Evolutionary conservation across 225 moss, liverwort and hornwort species (phyloP).

Genomic region (Rhytidiadelphus loreus): DNA sequence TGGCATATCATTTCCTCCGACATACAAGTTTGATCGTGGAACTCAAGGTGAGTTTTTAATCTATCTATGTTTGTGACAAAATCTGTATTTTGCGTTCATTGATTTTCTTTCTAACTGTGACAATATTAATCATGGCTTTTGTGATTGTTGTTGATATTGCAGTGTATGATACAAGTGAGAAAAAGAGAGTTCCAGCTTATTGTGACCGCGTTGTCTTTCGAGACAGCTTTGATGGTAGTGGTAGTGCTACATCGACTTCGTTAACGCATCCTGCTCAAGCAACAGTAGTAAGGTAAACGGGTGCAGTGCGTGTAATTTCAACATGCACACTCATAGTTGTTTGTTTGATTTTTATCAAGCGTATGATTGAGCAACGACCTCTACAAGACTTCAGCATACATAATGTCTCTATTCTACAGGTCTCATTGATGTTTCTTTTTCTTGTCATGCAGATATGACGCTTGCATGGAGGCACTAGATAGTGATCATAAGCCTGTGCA

Average conservation of each 20-base stretch:
- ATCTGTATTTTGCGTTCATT: neutral
- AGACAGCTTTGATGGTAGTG: slow-evolving; percentile 74
- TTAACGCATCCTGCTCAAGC: slow-evolving; percentile 69
- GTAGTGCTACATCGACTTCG: slow-evolving; percentile 26
- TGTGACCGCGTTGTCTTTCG: slow-evolving; percentile 95
- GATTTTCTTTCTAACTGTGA: neutral
- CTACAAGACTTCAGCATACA: neutral
- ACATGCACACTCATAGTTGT: neutral
- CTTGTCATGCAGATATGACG: slow-evolving; percentile 67
- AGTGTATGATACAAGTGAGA: slow-evolving; percentile 97
- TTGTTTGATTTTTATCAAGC: neutral
- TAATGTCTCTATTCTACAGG: neutral
- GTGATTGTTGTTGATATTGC: slow-evolving; percentile 12
- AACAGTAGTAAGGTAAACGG: slow-evolving; percentile 51
- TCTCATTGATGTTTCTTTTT: neutral
- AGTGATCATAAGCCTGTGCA: slow-evolving; percentile 98
- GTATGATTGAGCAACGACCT: neutral
- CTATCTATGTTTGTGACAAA: neutral
- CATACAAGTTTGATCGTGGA: slow-evolving; percentile 96
- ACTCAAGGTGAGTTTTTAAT: slow-evolving; percentile 31
- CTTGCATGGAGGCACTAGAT: slow-evolving; percentile 75
- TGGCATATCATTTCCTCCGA: slow-evolving; percentile 70
- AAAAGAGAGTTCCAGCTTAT: slow-evolving; percentile 87
- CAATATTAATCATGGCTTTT: neutral
- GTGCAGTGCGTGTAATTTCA: neutral